Evolutionary conservation across 2,329 filamentous ascomycete species (phyloP), one percentile per base, ranked within the genome.

Genomic region (Tolypocladium album): DNA sequence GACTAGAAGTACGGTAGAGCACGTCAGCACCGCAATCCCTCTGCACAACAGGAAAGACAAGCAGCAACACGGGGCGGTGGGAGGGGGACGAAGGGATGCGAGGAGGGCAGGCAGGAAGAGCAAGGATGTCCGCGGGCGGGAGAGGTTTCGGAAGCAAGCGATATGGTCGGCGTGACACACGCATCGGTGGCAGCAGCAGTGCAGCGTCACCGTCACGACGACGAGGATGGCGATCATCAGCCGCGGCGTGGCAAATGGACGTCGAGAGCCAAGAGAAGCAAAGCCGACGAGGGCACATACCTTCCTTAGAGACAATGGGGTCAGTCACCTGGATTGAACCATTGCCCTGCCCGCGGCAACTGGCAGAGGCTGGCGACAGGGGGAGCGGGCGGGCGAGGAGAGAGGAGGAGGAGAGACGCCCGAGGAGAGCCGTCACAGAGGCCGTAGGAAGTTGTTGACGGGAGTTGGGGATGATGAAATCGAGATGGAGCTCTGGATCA

Each of bases 281-380:
- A 43, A 40, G 55, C 11, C 22, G 36, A 40, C 4, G 53, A 13
- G 27, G 31, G 38, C 4, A 66, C 67, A 58, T 67, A 69, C 67
- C 62, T 31, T 31, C 27, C 27, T 31, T 58, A 64, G 64, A 65
- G 63, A 43, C 61, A 62, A 59, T 61, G 58, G 55, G 60, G 53
- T 57, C 66, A 56, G 66, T 74, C 70, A 74, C 72, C 71, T 67
- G 65, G 68, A 70, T 69, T 65, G 66, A 70, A 74, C 63, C 72
- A 75, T 75, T 69, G 72, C 72, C 71, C 67, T 70, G 67, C 68
- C 66, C 63, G 64, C 67, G 69, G 68, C 70, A 71, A 74, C 72
- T 72, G 71, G 66, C 65, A 66, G 67, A 59, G 61, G 58, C 53
- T 38, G 58, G 45, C 15, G 61, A 60, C 50, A 34, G 50, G 47